Evolutionary conservation across 169 alveolate species (phyloP).

Genomic region (Eimeria necatrix): DNA sequence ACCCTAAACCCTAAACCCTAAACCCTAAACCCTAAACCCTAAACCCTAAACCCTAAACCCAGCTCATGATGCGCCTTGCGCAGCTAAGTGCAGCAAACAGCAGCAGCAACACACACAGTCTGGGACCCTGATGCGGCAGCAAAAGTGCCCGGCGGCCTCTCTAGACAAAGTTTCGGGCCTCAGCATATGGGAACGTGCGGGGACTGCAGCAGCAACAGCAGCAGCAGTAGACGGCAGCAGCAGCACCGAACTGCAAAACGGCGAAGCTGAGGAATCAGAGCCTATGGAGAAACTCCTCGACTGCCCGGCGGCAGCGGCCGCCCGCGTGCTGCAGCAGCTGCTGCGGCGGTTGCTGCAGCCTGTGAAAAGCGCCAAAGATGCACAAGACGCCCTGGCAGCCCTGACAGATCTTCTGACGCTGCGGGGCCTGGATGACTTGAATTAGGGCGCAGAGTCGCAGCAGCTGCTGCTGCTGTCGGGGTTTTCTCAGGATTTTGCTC

Average conservation of each 20-base stretch:
- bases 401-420: slow-evolving; percentile 15
- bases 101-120: neutral
- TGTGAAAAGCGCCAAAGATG: neutral
- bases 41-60: no score
- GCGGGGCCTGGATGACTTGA: no score
- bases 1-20: neutral
- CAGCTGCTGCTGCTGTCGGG: slow-evolving; percentile 20
- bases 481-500: neutral
- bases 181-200: no score
- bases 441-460: neutral
- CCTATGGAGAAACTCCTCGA: neutral
- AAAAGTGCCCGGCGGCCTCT: no score
- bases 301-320: slow-evolving; percentile 45
- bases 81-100: neutral
- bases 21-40: no score
- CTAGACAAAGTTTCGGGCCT: no score
- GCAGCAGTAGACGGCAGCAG: no score
- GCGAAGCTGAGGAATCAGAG: neutral
- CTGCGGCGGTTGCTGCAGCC: neutral
- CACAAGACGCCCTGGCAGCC: slow-evolving; percentile 49
- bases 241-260: no score
- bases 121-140: neutral
- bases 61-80: no score
- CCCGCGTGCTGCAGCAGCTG: neutral
- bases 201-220: no score